Evolutionary conservation across 768 basidiomycete species (phyloP), one percentile per base, ranked within the genome.

Genomic region (Boletus vermiculosoides): DNA sequence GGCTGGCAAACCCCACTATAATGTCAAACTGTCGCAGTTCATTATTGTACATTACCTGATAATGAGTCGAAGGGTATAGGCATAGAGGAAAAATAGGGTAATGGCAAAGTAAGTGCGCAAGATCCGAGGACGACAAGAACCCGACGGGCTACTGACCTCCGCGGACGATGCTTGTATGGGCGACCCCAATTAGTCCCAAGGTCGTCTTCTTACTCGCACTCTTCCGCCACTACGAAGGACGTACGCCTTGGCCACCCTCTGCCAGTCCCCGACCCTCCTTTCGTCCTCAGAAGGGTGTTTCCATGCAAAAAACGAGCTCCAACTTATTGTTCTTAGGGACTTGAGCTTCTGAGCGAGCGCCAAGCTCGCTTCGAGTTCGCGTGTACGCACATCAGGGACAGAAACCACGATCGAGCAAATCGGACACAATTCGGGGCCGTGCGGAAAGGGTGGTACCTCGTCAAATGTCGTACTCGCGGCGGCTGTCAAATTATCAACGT

Each of bases 301-400:
- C 41, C 56, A 57, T 23, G 66, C 49, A 58, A 82, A 80, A 59
- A 79, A 80, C 0, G 84, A 78, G 53, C 79, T 81, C 82, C 84
- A 87, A 18, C 76, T 71, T 30, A 86, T 69, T 1, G 68, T 76
- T 51, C 71, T 63, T 15, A 86, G 54, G 3, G 75, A 69, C 49
- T 76, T 77, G 49, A 86, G 67, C 47, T 71, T 71, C 54, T 68
- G 71, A 3, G 78, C 80, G 25, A 87, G 65, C 25, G 73, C 56
- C 25, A 80, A 65, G 56, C 76, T 80, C 8, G 80, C 83, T 23
- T 72, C 63, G 2, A 84, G 72, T 60, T 86, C 85, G 18, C 75
- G 72, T 23, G 68, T 63, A 54, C 75, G 77, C 7, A 80, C 75
- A 15, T 65, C 59, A 5, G 67, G 58, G n/a, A 53, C 58, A 25